Evolutionary conservation across 2,329 filamentous ascomycete species (phyloP).

Genomic region (Arthrobotrys pseudoclavata): DNA sequence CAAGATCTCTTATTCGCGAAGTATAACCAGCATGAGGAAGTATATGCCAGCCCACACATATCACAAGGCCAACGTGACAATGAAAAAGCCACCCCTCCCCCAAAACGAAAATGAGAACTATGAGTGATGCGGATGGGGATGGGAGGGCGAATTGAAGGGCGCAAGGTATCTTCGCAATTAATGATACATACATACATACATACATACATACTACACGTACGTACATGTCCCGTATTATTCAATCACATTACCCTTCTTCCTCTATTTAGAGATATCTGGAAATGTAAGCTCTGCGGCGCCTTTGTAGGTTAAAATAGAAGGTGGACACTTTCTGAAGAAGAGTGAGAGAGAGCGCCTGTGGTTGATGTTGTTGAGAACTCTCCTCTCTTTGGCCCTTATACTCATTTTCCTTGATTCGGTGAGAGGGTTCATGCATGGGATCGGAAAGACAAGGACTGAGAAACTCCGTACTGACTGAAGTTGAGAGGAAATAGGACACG

Average conservation of each 20-base stretch:
- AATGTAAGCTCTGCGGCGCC: conserved; percentile 48
- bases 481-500: conserved; percentile 14
- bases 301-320: conserved; percentile 56
- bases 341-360: background rate
- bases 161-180: conserved; percentile 38
- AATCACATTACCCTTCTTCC: conserved; percentile 35
- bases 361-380: background rate
- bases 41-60: conserved; percentile 21
- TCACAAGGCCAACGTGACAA: conserved; percentile 51
- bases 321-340: conserved; percentile 23
- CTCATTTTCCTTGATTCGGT: conserved; percentile 53
- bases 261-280: conserved; percentile 17
- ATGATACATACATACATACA: background rate
- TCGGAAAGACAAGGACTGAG: conserved; percentile 35
- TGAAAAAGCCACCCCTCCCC: conserved; percentile 19
- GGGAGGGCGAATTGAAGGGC: conserved; percentile 16
- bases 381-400: conserved; percentile 51
- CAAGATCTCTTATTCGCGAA: conserved; percentile 41
- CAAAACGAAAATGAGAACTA: conserved; percentile 21
- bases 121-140: conserved; percentile 12
- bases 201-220: conserved; percentile 19
- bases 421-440: conserved; percentile 52
- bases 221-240: conserved; percentile 36
- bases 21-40: conserved; percentile 30
- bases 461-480: conserved; percentile 23